Base-by-base conservation (phyloP, 2,329 filamentous ascomycete genomes). In the Aspergillus calidoustus region DNA sequence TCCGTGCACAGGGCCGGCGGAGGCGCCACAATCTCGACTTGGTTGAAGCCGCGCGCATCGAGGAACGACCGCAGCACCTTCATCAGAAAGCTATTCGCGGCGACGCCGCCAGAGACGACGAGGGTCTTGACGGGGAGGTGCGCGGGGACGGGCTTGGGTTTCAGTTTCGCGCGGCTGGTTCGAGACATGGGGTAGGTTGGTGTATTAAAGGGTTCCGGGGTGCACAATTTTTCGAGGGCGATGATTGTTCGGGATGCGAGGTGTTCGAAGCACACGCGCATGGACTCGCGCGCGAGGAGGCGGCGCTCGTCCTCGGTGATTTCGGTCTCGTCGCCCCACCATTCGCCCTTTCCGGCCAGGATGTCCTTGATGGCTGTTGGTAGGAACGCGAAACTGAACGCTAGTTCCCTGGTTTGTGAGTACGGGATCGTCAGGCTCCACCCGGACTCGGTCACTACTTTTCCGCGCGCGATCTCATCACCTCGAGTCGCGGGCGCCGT, bases 101-200 rank as follows among this genome's bases (percentile, higher is more conserved):
- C 95, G 7, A 99, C 95, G 25, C 95, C 95, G 31, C 95, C 95
- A 44, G 92, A 91, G 4, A 98, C 84, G 9, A 98, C 92, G 4
- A 98, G 80, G 0, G 89, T 89, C 8, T 79, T 77, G 7, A 88
- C 77, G 46, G 74, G 64, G 2, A 67, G 61, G 51, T 28, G 6
- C 17, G 9, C 11, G 30, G 54, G 19, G n/a, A 15, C 22, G 46
- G 46, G 5, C 17, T 31, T 49, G 31, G 46, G 34, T 6, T n/a
- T 17, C 44, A 25, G 2, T 6, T 47, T 63, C 64, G 15, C 13
- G 69, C 67, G 11, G 8, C 2, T 41, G 13, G 9, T 41, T 8
- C 34, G 34, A 3, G 11, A 15, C 4, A 38, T 11, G 31, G 4
- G 8, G 31, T 15, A 15, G 30, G 30, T 7, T 11, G 9, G 30